Evolutionary conservation across 2,329 filamentous ascomycete species (phyloP).

Genomic region (Colletotrichum cordylinicola): DNA sequence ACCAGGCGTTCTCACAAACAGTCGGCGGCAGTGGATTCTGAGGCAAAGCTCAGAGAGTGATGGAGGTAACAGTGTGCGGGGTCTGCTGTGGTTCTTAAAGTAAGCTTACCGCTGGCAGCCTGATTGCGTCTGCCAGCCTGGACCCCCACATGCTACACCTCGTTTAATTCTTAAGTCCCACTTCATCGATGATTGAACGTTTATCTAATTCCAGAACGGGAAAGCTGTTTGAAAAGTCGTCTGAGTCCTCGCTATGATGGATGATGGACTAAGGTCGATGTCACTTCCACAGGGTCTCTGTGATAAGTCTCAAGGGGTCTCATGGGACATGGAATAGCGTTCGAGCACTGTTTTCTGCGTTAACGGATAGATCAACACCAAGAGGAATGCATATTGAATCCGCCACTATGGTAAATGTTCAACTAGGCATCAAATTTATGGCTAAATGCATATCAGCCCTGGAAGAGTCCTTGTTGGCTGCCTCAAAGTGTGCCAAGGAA

Average conservation of each 20-base stretch:
- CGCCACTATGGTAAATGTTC: background rate
- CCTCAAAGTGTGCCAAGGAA: background rate
- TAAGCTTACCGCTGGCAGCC: background rate
- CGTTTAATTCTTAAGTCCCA: background rate
- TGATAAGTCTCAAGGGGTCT: background rate
- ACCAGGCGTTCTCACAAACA: fast-evolving
- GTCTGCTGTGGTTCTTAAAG: background rate
- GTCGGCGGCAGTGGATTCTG: too few species aligned
- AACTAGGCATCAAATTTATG: background rate
- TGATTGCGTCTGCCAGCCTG: background rate
- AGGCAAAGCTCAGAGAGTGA: background rate
- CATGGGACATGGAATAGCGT: fast-evolving
- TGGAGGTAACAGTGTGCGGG: background rate
- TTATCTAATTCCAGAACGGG: background rate
- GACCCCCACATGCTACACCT: background rate
- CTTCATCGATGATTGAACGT: background rate
- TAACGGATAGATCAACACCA: fast-evolving
- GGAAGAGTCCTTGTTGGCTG: background rate
- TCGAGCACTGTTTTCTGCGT: fast-evolving
- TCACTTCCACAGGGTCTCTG: background rate
- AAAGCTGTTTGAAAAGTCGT: background rate
- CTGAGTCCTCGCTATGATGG: background rate
- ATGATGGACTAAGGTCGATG: fast-evolving
- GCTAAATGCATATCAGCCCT: background rate
- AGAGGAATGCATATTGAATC: background rate